phyloP scores from a whole-genome alignment of 495 filamentous ascomycete genomes.

The Aspergillus hancockii region DNA sequence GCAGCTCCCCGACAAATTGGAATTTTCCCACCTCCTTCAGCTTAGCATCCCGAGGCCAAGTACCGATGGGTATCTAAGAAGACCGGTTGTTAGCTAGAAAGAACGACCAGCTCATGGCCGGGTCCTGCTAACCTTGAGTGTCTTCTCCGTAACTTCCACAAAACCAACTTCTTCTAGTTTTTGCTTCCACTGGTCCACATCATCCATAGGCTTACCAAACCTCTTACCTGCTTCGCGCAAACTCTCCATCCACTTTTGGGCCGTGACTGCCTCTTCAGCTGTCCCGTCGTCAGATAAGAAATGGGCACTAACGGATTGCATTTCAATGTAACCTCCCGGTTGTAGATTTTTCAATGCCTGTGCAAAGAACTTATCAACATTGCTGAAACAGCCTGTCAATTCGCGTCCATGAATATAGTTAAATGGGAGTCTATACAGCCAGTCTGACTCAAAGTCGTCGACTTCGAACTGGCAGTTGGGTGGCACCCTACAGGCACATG shows the following conservation, averaged over 20 bases:
- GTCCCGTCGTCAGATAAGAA: not conserved
- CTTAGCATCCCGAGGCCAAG: not conserved
- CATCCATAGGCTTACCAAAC: not conserved
- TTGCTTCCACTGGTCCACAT: not conserved
- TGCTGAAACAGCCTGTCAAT: not conserved
- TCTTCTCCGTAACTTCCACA: not conserved
- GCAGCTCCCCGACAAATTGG: not conserved
- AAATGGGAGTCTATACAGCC: not conserved
- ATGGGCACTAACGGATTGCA: not conserved
- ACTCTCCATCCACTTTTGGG: not conserved
- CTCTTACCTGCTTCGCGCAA: not conserved
- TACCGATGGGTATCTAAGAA: not conserved
- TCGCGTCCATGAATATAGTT: not conserved
- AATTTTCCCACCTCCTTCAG: not conserved
- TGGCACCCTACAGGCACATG: not conserved
- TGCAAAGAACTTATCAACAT: not conserved
- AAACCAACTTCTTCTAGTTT: constrained; percentile 1
- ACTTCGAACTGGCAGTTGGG: not conserved
- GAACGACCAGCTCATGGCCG: not conserved
- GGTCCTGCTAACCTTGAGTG: not conserved
- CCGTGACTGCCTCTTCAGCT: not conserved
- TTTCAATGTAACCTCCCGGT: not conserved
- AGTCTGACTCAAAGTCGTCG: constrained; percentile 1
- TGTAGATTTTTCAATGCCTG: not conserved
- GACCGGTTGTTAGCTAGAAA: not conserved